Conservation (phyloP, 805 yeast genomes). For the Candida orba region DNA sequence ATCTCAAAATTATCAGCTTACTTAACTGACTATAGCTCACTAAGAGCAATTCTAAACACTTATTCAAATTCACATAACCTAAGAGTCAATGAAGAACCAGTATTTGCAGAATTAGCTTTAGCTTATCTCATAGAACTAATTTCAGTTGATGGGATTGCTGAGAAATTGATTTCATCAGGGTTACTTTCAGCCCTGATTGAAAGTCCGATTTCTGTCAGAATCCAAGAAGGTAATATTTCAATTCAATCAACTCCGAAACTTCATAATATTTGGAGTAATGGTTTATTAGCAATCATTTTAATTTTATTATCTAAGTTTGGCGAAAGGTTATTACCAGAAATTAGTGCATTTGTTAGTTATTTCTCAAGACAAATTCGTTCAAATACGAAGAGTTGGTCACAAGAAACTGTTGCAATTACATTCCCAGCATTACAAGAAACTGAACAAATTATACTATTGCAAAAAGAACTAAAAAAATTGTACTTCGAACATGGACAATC, state of each 20-base stretch:
- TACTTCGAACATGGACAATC: slow-evolving; percentile 43
- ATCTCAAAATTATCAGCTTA: slow-evolving; percentile 43
- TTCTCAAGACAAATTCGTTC: slow-evolving; percentile 61
- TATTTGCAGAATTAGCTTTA: slow-evolving; percentile 66
- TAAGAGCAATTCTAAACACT: slow-evolving; percentile 53
- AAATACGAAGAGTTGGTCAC: slow-evolving; percentile 64
- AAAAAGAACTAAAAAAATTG: slow-evolving; percentile 46
- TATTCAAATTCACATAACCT: slow-evolving; percentile 63
- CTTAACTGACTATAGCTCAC: slow-evolving; percentile 51
- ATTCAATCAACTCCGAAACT: slow-evolving; percentile 46
- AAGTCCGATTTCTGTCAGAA: slow-evolving; percentile 59
- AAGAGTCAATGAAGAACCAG: slow-evolving; percentile 53
- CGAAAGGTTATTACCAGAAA: slow-evolving; percentile 53
- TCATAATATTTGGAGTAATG: slow-evolving; percentile 82
- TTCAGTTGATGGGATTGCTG: slow-evolving; percentile 55
- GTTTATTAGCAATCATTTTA: slow-evolving; percentile 62
- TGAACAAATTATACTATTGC: slow-evolving; percentile 58
- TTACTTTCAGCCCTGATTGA: slow-evolving; percentile 62
- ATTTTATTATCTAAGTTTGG: slow-evolving; percentile 58
- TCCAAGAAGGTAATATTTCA: slow-evolving; percentile 59
- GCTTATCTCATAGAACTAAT: slow-evolving; percentile 65
- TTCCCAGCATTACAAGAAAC: slow-evolving; percentile 52
- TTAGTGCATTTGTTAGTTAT: slow-evolving; percentile 51
- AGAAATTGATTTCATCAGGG: slow-evolving; percentile 55
- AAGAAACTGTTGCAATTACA: slow-evolving; percentile 44